These are phyloP conservation scores for Alternaria atra DNA, from an alignment of 2,329 filamentous ascomycete genomes.

Conservation along the genomic window DNA sequence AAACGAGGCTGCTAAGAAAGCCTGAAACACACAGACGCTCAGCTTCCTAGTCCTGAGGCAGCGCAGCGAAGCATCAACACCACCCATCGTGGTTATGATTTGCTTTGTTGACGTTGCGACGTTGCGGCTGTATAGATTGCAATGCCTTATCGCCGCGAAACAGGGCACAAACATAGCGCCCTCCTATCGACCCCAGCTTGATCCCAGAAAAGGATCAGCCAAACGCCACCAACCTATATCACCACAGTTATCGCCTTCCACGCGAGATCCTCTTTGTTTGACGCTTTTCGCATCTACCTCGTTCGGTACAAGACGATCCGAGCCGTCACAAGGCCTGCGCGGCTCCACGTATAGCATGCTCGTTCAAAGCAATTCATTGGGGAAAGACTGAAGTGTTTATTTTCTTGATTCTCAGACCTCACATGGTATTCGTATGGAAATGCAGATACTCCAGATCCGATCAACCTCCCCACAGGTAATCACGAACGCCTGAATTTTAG, in stretches of 20 bases:
- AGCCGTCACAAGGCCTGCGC: neutral
- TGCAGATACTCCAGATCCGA: slow-evolving; percentile 42
- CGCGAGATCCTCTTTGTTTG: neutral
- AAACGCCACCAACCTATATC: slow-evolving; percentile 11
- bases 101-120: neutral
- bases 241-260: neutral
- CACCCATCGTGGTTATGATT: neutral
- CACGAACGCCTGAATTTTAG: slow-evolving; percentile 47
- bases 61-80: neutral
- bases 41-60: slow-evolving; percentile 12
- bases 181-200: slow-evolving; percentile 5
- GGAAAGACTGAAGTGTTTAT: slow-evolving; percentile 28
- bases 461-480: slow-evolving; percentile 44
- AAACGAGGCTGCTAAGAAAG: neutral
- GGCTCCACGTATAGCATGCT: slow-evolving; percentile 3
- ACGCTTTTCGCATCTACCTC: neutral
- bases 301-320: neutral
- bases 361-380: neutral
- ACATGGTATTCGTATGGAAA: slow-evolving; percentile 46
- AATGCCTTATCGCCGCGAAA: slow-evolving; percentile 10
- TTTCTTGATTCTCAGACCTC: slow-evolving; percentile 25
- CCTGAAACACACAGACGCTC: slow-evolving; percentile 18
- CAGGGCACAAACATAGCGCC: slow-evolving; percentile 2
- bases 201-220: slow-evolving; percentile 1
- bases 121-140: neutral